These are phyloP conservation scores for Trypanosoma mega DNA, from an alignment of 208 protist genomes.

Conservation along the genomic window DNA sequence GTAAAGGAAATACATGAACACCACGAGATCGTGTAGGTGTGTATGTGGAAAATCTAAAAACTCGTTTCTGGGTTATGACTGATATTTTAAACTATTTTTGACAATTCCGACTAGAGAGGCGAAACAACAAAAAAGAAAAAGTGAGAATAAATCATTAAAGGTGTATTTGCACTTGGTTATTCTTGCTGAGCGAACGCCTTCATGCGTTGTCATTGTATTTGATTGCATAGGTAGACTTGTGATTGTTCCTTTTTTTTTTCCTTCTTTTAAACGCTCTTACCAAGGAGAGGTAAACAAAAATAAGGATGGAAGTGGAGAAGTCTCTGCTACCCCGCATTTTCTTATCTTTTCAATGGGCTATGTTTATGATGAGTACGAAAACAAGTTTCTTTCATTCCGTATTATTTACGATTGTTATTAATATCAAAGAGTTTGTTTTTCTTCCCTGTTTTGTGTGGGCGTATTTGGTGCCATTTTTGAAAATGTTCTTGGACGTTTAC, in stretches of 20 bases:
- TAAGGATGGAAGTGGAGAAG: no score
- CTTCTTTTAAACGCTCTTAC: not conserved
- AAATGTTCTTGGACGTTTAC: no score
- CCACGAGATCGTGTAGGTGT: no score
- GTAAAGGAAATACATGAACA: no score
- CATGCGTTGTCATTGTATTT: not conserved
- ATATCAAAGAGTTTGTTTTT: no score
- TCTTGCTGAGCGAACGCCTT: not conserved
- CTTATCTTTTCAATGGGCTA: constrained; percentile 16
- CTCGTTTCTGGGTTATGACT: no score
- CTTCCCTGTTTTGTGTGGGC: no score
- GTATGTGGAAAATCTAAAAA: no score
- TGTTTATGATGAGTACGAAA: not conserved
- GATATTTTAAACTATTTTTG: not conserved
- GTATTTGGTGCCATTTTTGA: no score
- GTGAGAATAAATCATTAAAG: not conserved
- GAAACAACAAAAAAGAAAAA: constrained; percentile 1
- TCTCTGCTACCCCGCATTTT: no score
- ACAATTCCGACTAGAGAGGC: not conserved
- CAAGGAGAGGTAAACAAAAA: no score
- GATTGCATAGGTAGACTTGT: not conserved
- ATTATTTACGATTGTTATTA: no score
- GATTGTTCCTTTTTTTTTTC: constrained; percentile 19
- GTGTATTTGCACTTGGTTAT: not conserved
- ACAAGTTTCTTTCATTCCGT: constrained; percentile 1